Percentiles rank a stretch among this genome's conserved stretches.
These are phyloP conservation scores for Mortierella sp. DNA, from an alignment of 371 early-diverging fungal genomes.

Conservation along the genomic window DNA sequence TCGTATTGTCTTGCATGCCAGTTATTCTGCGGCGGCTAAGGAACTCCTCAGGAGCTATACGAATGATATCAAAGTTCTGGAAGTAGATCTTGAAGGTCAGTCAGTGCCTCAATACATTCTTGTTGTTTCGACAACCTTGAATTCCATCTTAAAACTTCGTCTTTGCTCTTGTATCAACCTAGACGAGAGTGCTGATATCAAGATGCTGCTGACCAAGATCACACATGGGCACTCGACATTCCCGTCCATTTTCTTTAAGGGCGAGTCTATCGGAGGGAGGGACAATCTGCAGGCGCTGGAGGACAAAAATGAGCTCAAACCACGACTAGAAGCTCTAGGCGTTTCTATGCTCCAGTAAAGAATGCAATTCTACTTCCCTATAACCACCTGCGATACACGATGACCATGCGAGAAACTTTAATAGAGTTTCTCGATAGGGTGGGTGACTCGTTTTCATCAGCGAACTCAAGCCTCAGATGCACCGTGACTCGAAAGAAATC, in stretches of 20 bases:
- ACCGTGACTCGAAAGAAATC: neutral
- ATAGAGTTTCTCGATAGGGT: no score
- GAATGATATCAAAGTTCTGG: conserved; percentile 33
- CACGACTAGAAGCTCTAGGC: conserved; percentile 30
- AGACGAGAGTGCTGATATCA: conserved; percentile 34
- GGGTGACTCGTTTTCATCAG: no score
- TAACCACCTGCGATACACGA: no score
- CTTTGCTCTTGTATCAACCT: neutral
- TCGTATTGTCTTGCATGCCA: conserved; percentile 1
- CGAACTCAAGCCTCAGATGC: no score
- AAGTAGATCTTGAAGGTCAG: conserved; percentile 45
- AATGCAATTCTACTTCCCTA: no score
- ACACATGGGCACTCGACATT: conserved; percentile 45
- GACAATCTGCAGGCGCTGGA: conserved; percentile 38
- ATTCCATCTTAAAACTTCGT: neutral
- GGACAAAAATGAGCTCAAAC: conserved; percentile 11
- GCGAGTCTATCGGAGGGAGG: conserved; percentile 42
- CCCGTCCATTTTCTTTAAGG: conserved; percentile 48
- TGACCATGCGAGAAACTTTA: no score
- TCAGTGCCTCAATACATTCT: neutral
- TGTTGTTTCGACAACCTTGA: neutral
- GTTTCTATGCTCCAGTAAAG: conserved; percentile 28
- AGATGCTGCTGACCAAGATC: conserved; percentile 40
- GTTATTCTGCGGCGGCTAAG: conserved; percentile 44
- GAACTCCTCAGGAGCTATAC: conserved; percentile 35